A percentile compares a stretch with the other conserved stretches of the same genome.
Evolutionary conservation across 2,329 filamentous ascomycete species (phyloP).

Genomic region (Fusarium torreyae): DNA sequence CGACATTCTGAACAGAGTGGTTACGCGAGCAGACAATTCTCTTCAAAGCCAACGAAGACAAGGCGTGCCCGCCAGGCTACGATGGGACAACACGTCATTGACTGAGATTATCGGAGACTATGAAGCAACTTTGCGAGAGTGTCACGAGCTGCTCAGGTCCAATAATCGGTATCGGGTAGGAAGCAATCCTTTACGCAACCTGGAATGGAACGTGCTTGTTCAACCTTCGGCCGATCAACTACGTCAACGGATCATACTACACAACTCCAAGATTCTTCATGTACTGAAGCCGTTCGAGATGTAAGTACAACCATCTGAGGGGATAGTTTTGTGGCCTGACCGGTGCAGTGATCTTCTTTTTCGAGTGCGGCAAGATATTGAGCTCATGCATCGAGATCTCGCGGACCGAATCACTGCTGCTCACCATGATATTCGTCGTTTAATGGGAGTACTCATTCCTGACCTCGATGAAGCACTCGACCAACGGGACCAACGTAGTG

Average conservation of each 20-base stretch:
- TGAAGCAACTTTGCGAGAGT: constrained; percentile 52
- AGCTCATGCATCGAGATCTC: constrained; percentile 47
- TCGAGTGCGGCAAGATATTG: constrained; percentile 50
- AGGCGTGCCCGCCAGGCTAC: constrained; percentile 37
- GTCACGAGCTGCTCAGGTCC: constrained; percentile 47
- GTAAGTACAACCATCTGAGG: constrained; percentile 38
- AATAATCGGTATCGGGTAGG: constrained; percentile 51
- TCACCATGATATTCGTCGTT: constrained; percentile 43
- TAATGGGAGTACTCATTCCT: constrained; percentile 49
- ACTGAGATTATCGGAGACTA: constrained; percentile 54
- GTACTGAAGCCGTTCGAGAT: constrained; percentile 57
- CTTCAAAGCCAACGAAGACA: constrained; percentile 47
- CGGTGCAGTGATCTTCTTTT: constrained; percentile 52
- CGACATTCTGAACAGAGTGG: constrained; percentile 51
- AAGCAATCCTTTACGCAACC: constrained; percentile 50
- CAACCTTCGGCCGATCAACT: constrained; percentile 54
- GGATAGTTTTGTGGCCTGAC: constrained; percentile 11
- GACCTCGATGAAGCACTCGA: constrained; percentile 47
- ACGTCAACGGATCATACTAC: constrained; percentile 52
- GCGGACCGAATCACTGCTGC: constrained; percentile 43
- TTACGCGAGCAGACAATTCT: constrained; percentile 49
- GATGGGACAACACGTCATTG: constrained; percentile 47
- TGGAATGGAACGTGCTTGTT: constrained; percentile 57
- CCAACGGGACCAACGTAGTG: constrained; percentile 37
- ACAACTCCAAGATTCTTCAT: constrained; percentile 54